Percentiles rank a stretch among this genome's conserved stretches.
These are phyloP conservation scores for Colletotrichum graminicola DNA, from an alignment of 2,329 filamentous ascomycete genomes.

Conservation along the genomic window DNA sequence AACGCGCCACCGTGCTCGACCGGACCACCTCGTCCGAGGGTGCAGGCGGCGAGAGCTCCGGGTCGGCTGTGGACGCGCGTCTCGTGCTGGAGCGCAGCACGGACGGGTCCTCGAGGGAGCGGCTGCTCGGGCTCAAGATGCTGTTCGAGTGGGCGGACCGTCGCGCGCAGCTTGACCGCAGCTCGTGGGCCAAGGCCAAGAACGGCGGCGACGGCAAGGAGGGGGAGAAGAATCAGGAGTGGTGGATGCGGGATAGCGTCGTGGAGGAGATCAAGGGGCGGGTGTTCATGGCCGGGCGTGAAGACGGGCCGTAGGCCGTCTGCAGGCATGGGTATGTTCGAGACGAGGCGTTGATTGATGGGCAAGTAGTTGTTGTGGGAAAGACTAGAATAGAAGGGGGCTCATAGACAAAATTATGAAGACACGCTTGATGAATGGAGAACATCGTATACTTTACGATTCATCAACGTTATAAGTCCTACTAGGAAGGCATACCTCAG, in stretches of 20 bases:
- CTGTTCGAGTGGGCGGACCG: slow-evolving; percentile 69
- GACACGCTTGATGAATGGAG: slow-evolving; percentile 17
- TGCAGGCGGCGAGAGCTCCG: slow-evolving; percentile 55
- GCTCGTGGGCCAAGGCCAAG: slow-evolving; percentile 41
- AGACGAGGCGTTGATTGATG: too few species aligned
- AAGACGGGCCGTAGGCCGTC: slow-evolving; percentile 44
- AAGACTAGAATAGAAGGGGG: background rate
- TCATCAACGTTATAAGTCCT: background rate
- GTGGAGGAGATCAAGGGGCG: slow-evolving; percentile 68
- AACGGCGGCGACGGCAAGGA: slow-evolving; percentile 34
- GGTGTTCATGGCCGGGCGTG: slow-evolving; percentile 63
- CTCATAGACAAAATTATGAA: slow-evolving; percentile 7
- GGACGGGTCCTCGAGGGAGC: slow-evolving; percentile 55
- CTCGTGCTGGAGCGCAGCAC: slow-evolving; percentile 72
- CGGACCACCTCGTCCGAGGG: slow-evolving; percentile 62
- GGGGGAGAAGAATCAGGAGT: slow-evolving; percentile 53
- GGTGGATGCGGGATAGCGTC: slow-evolving; percentile 69
- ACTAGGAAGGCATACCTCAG: too few species aligned
- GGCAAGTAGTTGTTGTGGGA: background rate
- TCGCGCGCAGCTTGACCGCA: slow-evolving; percentile 52
- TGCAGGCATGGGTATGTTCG: background rate
- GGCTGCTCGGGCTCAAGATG: slow-evolving; percentile 62
- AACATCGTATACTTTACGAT: background rate
- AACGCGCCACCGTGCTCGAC: slow-evolving; percentile 73
- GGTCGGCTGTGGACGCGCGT: slow-evolving; percentile 74